Conservation (phyloP, 2,329 filamentous ascomycete genomes). For the Arthrobotrys entomopaga region DNA sequence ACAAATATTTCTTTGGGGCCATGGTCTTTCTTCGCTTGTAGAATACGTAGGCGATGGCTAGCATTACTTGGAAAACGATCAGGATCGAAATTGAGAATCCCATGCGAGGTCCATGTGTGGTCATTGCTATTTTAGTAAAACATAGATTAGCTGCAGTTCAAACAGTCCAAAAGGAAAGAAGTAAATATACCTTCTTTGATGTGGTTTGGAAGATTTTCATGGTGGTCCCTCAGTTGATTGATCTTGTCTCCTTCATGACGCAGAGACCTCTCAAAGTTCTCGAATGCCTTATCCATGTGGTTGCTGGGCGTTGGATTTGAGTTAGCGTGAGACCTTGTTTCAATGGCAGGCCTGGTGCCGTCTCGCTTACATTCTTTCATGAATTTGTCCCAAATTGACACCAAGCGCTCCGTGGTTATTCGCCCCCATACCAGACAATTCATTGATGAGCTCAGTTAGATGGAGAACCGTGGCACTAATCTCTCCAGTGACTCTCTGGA, state of each 20-base stretch:
- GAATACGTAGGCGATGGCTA: slow-evolving; percentile 74
- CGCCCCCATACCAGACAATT: slow-evolving; percentile 9
- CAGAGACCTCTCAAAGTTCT: slow-evolving; percentile 42
- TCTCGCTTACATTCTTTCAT: slow-evolving; percentile 26
- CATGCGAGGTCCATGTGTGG: slow-evolving; percentile 68
- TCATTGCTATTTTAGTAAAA: slow-evolving; percentile 62
- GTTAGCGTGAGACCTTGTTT: neutral
- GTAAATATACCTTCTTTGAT: slow-evolving; percentile 46
- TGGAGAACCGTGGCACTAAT: slow-evolving; percentile 24
- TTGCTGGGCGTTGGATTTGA: slow-evolving; percentile 15
- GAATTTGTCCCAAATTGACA: slow-evolving; percentile 25
- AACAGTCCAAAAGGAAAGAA: neutral
- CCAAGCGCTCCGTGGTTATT: slow-evolving; percentile 1
- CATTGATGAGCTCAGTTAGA: slow-evolving; percentile 10
- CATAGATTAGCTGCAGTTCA: slow-evolving; percentile 12
- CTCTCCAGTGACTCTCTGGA: slow-evolving; percentile 47
- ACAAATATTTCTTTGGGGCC: slow-evolving; percentile 93
- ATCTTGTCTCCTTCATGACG: slow-evolving; percentile 50
- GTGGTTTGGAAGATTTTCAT: slow-evolving; percentile 38
- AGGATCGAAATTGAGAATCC: slow-evolving; percentile 75
- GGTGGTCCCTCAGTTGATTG: slow-evolving; percentile 33
- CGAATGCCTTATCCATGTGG: slow-evolving; percentile 21
- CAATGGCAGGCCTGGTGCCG: neutral
- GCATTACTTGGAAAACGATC: slow-evolving; percentile 76
- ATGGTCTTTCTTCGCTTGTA: slow-evolving; percentile 82